Base-by-base conservation (phyloP, 495 filamentous ascomycete species). In the Talaromyces nanjingensis region DNA sequence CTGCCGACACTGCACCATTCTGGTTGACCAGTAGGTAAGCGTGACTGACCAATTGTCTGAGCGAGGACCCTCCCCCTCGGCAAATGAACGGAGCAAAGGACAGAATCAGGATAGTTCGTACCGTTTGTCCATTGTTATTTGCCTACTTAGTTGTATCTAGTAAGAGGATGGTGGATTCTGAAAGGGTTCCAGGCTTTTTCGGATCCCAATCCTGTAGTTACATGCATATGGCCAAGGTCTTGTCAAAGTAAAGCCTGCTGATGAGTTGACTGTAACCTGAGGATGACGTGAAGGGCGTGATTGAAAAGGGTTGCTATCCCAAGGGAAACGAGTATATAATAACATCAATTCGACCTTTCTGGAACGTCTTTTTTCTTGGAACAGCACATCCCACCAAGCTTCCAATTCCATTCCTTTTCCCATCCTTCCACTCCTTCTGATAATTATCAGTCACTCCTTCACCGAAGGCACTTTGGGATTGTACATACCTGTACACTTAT, bases 231-330 rank as follows among this genome's bases (percentile, higher is more conserved):
- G 31, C 27, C 31, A 59, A 37, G 7, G 7, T 8, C 18, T 16
- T 16, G 29, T 37, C n/a, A 25, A 22, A 59, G 16, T 12, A 16
- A 25, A 25, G 20, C 3, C 6, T 55, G 56, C 56, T 59, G 29
- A 59, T 33, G 56, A 2, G n/a, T 37, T 20, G 27, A 59, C 18
- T 59, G 56, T 59, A 59, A 59, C 56, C 56, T 59, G 56, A 37
- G 18, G 14, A 55, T 55, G 24, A 29, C 52, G 52, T 55, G 22
- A 55, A 55, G 5, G 45, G 45, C 45, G 45, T 27, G 24, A 14
- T n/a, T 11, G 25, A 55, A 55, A 29, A 55, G 52, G 25, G 24
- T 27, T 56, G 53, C 22, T 29, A 56, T 29, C 29, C 24, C 53
- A 56, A 56, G 3, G 53, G 14, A 59, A 37, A 18, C 29, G 56